Conservation (phyloP, 2,329 filamentous ascomycete species). For the Grosmannia serpens region DNA sequence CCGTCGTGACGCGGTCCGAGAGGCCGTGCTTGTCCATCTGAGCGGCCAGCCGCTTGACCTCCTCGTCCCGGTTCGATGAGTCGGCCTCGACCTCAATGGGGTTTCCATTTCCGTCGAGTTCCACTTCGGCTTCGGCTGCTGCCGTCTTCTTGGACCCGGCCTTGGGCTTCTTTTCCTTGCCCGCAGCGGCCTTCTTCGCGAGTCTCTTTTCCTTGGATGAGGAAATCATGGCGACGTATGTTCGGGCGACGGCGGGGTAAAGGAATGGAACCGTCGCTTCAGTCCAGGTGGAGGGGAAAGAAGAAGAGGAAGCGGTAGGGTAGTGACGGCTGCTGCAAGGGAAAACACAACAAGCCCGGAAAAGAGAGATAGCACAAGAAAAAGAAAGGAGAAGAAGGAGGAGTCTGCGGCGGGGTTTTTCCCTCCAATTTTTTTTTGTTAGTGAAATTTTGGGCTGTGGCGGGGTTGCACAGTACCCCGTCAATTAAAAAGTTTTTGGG, state of each 20-base stretch:
- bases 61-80: slow-evolving; percentile 63
- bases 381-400: neutral
- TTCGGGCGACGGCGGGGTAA: neutral
- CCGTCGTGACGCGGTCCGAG: slow-evolving; percentile 95
- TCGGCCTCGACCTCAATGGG: slow-evolving; percentile 34
- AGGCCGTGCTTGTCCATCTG: slow-evolving; percentile 96
- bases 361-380: neutral
- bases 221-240: slow-evolving; percentile 46
- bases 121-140: slow-evolving; percentile 40
- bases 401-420: slow-evolving; percentile 3
- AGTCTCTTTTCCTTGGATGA: slow-evolving; percentile 61
- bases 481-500: slow-evolving; percentile 1
- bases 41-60: slow-evolving; percentile 75
- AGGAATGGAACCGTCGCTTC: neutral
- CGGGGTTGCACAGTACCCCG: slow-evolving; percentile 2
- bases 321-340: neutral
- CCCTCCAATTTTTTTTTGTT: slow-evolving; percentile 1
- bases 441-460: slow-evolving; percentile 2
- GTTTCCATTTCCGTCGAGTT: slow-evolving; percentile 53
- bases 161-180: slow-evolving; percentile 58
- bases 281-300: neutral
- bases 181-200: slow-evolving; percentile 59
- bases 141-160: slow-evolving; percentile 48
- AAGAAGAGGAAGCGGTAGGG: neutral
- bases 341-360: neutral